Base-by-base conservation (phyloP, 345 rosid genomes). In the Passiflora organensis region DNA sequence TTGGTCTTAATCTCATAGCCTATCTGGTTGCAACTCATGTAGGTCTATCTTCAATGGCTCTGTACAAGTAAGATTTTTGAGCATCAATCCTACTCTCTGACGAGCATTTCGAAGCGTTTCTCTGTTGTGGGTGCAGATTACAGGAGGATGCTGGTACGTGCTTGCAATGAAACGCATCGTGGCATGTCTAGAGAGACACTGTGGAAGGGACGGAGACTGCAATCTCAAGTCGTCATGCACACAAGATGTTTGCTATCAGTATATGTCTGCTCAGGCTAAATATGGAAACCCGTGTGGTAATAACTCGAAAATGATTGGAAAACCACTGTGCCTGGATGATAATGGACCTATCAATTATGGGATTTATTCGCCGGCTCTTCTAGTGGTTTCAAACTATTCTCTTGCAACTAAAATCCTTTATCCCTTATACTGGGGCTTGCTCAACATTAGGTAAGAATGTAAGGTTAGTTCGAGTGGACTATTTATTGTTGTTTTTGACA, bases 71-170 rank as follows among this genome's bases (percentile, higher is more conserved):
- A 20, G 34, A 2, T 37, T 41, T 16, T 36, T 28, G 13, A 32
- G 17, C 32, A 2, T 45, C 52, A 57, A 44, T n/a, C 11, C 10
- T 4, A 16, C 16, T 43, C 19, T 15, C n/a, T 15, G 16, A 10
- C 10, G 47, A 42, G n/a, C 14, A n/a, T 14, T 42, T 16, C n/a
- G n/a, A n/a, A n/a, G n/a, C n/a, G n/a, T 17, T 16, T 17, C 8
- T 10, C 18, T 43, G 47, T 10, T 15, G 19, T 17, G 14, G n/a
- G 6, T 58, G 15, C 53, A 83, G 86, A 86, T 76, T 36, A 75
- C 78, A 1, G 91, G 91, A 56, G 91, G 85, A 13, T 81, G 81
- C 55, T 84, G 91, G 87, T 84, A 81, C 45, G 76, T 77, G 12
- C 83, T 84, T 0, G 81, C 83, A 0, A 78, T 67, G 19, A 78